Conservation (phyloP, 306 rosid genomes). For the Quercus cerris region DNA sequence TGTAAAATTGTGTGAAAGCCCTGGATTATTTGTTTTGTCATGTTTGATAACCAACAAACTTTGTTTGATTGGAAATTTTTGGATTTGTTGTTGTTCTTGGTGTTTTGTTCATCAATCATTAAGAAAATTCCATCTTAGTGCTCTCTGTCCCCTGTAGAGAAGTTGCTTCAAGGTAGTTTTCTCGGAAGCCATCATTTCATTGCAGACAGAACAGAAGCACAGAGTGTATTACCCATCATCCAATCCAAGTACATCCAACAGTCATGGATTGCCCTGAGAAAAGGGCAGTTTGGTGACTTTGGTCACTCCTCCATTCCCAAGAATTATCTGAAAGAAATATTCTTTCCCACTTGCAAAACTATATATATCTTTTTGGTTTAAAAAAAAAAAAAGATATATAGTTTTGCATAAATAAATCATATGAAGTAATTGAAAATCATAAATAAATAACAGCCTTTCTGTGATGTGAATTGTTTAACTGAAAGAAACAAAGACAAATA, state of each 20-base stretch:
- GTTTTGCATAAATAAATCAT: not conserved
- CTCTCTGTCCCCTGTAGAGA: constrained; percentile 17
- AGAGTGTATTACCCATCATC: constrained; percentile 9
- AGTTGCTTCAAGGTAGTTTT: constrained; percentile 13
- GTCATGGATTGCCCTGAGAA: not conserved
- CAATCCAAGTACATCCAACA: constrained; percentile 12
- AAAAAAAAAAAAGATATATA: too few relatives aligned
- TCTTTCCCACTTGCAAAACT: not conserved
- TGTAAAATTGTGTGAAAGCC: not conserved
- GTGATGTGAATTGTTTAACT: constrained; percentile 5
- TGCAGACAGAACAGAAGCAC: constrained; percentile 13
- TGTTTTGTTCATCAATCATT: constrained; percentile 30
- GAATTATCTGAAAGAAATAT: constrained; percentile 15
- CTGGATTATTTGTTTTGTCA: not conserved
- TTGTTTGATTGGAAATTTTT: constrained; percentile 11
- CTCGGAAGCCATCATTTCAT: constrained; percentile 12
- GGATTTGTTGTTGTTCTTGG: not conserved
- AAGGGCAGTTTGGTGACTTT: not conserved
- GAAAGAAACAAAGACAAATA: constrained; percentile 13
- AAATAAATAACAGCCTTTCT: not conserved
- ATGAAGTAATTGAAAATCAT: not conserved
- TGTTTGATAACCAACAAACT: not conserved
- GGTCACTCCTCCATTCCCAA: constrained; percentile 20
- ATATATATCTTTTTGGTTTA: not conserved
- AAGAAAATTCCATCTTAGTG: constrained; percentile 28